Base-by-base conservation (phyloP, 2,329 filamentous ascomycete genomes). In the Xylaria sp. region DNA sequence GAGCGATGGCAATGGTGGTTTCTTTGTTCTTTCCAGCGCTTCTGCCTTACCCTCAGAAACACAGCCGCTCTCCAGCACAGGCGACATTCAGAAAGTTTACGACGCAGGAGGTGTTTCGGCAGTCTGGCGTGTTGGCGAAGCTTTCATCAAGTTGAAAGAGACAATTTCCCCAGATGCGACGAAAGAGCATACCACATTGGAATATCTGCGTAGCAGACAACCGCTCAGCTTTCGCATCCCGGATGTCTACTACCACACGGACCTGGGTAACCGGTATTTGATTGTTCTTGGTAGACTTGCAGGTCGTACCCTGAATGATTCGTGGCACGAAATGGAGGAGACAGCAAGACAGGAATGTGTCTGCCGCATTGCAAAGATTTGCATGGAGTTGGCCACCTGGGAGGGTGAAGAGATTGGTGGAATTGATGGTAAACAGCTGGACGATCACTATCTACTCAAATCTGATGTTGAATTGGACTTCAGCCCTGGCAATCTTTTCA, bases 131-230 rank as follows among this genome's bases (percentile, higher is more conserved):
- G 64, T 62, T 67, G 64, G 64, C 52, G 52, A 62, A 23, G 64
- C 64, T 58, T 67, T 67, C 33, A 62, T 67, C 46, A 67, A 67
- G 64, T 31, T 66, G 58, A 62, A 66, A 66, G 31, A 62, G 54
- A 46, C 46, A 46, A 52, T 62, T 62, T 46, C 59, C 59, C 33
- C 43, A 62, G 28, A 67, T 62, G 59, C 59, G 52, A 67, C 64
- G 59, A 67, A 33, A n/a, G 64, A 67, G 59, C 64, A 67, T 62
- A 62, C 52, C 52, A 67, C 64, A 7, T 58, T 67, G 58, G 20
- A 67, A 33, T 67, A 58, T 33, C 58, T 67, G 31, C 52, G 64
- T 46, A 52, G 46, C 43, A 62, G 43, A 23, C 64, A 67, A 23
- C 64, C 64, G 43, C 64, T 67, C 46, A n/a, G 36, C 52, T 67